These are phyloP conservation scores for Guyanaporus albipodus DNA, from an alignment of 768 basidiomycete genomes.

Conservation along the genomic window DNA sequence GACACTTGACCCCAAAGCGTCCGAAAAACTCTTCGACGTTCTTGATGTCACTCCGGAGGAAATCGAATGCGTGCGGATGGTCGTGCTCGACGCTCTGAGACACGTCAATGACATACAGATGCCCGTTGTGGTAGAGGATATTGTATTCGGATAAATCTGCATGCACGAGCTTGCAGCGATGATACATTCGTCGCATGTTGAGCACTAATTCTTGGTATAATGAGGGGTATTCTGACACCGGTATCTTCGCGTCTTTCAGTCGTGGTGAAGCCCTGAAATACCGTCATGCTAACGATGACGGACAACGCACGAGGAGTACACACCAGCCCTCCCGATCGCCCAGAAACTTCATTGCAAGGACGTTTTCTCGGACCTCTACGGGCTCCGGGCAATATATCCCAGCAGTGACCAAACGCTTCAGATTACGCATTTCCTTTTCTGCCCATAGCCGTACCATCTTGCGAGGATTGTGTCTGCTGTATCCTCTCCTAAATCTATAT, in stretches of 20 bases:
- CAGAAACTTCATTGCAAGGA: slow-evolving; percentile 92
- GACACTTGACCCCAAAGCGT: slow-evolving; percentile 63
- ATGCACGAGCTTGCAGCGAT: slow-evolving; percentile 90
- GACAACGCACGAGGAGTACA: slow-evolving; percentile 24
- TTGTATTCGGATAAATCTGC: slow-evolving; percentile 99
- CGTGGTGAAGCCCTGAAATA: slow-evolving; percentile 80
- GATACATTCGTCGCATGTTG: slow-evolving; percentile 79
- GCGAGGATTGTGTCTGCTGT: slow-evolving; percentile 85
- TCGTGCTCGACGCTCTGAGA: slow-evolving; percentile 99
- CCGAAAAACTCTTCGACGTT: slow-evolving; percentile 94
- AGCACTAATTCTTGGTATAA: slow-evolving; percentile 82
- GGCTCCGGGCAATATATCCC: slow-evolving; percentile 87
- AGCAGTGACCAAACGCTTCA: slow-evolving; percentile 78
- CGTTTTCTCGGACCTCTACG: slow-evolving; percentile 92
- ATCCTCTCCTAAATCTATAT: slow-evolving; percentile 89
- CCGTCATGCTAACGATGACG: slow-evolving; percentile 2
- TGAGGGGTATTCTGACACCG: slow-evolving; percentile 43
- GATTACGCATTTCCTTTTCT: slow-evolving; percentile 97
- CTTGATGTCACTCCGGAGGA: slow-evolving; percentile 85
- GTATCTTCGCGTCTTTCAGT: slow-evolving; percentile 80
- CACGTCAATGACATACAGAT: slow-evolving; percentile 94
- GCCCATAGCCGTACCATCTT: slow-evolving; percentile 99
- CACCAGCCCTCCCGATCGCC: slow-evolving; percentile 81
- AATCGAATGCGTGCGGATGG: slow-evolving; percentile 95
- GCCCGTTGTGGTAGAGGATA: slow-evolving; percentile 77